A percentile compares a stretch with the other conserved stretches of the same genome.
Conservation (phyloP, 768 basidiomycete species). For the Leucocoprinus leucothites region DNA sequence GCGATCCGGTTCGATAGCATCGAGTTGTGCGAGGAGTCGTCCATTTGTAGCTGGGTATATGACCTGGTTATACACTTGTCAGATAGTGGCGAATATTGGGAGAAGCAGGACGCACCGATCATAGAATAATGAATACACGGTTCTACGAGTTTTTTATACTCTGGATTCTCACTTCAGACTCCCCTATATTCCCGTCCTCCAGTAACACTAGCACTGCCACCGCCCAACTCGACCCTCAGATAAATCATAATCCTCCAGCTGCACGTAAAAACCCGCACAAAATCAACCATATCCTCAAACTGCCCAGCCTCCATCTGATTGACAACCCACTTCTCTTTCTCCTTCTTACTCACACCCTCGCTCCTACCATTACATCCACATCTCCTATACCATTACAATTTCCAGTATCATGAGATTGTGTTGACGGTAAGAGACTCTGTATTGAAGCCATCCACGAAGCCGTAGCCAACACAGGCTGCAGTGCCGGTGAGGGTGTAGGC, state of each 20-base stretch:
- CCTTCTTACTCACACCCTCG: conserved; percentile 15
- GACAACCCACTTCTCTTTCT: conserved; percentile 35
- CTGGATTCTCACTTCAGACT: conserved; percentile 45
- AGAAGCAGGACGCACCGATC: conserved; percentile 52
- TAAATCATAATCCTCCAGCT: conserved; percentile 70
- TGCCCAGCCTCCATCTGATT: conserved; percentile 40
- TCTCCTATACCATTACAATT: conserved; percentile 5
- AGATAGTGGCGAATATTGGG: background rate
- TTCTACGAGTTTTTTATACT: conserved; percentile 71
- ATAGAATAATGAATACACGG: conserved; percentile 74
- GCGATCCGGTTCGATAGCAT: conserved; percentile 86
- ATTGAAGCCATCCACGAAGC: conserved; percentile 28
- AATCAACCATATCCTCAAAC: conserved; percentile 48
- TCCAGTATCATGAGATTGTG: conserved; percentile 19
- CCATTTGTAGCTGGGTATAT: conserved; percentile 64
- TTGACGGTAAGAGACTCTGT: conserved; percentile 23
- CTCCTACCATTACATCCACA: conserved; percentile 51
- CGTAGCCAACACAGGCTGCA: conserved; percentile 16
- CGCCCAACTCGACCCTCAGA: conserved; percentile 39
- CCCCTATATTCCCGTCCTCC: conserved; percentile 30
- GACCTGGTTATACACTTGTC: conserved; percentile 40
- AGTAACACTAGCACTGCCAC: conserved; percentile 14
- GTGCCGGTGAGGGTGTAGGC: background rate
- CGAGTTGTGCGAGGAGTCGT: conserved; percentile 86
- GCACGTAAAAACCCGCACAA: conserved; percentile 69